Evolutionary conservation across 2,329 filamentous ascomycete genomes (phyloP), one percentile per base, ranked within the genome.

Genomic region (Fusarium falciforme): DNA sequence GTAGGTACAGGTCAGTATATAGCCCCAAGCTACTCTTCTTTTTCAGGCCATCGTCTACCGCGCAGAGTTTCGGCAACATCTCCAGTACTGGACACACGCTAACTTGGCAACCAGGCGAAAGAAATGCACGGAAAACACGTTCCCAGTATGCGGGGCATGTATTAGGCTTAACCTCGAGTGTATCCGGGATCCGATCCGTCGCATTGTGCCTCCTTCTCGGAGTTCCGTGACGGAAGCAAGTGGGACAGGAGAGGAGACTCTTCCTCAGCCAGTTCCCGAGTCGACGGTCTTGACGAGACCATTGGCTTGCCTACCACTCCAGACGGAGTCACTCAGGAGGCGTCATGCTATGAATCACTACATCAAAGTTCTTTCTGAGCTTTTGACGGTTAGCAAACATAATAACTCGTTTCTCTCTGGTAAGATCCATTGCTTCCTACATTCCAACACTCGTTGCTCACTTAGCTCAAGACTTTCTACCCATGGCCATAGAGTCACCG

Each of bases 381-480:
- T 57, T 11, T 36, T 57, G 20, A 57, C 52, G 1, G 31, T 57
- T 4, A 57, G 52, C 31, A 57, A 25, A n/a, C 52, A 57, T 6
- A 57, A 57, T 3, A 57, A 57, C 20, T 57, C 52, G n/a, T 57
- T 57, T 57, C 52, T 57, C 12, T 57, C 52, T 57, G 52, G 52
- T 57, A 35, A n/a, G 31, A 57, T 17, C n/a, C 5, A 4, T 33
- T 16, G 12, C 27, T 54, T 22, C 12, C 14, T n/a, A 31, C 12
- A 35, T 17, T 9, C 31, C 6, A 33, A 12, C 1, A 10, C 33
- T 57, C 31, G 9, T 57, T 35, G 12, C 29, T 49, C 44, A 29
- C 25, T 49, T 3, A 29, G 5, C 44, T 17, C 25, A 22, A 57
- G 52, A 57, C 31, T 57, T 57, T 57, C 31, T 57, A 6, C 52